Conservation (phyloP, 2,329 filamentous ascomycete genomes). For the Arthrobotrys sphaeroides region DNA sequence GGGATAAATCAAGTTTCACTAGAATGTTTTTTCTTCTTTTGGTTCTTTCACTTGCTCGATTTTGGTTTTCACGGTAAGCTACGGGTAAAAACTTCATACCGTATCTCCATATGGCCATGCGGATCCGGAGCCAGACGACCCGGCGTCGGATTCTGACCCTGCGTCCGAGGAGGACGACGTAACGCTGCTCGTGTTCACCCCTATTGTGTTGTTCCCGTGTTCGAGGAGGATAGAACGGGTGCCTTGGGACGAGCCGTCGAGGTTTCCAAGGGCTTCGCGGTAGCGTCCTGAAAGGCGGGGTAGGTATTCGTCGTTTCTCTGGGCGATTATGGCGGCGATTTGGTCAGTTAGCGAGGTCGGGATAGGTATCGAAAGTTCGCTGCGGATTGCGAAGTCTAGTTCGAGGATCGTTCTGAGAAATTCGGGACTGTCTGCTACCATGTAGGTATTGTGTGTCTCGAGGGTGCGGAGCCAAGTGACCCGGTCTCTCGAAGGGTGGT, state of each 20-base stretch:
- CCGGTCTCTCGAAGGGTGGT: slow-evolving; percentile 48
- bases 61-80: slow-evolving; percentile 20
- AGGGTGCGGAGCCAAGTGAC: slow-evolving; percentile 50
- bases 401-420: slow-evolving; percentile 52
- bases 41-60: neutral
- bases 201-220: slow-evolving; percentile 50
- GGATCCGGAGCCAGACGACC: slow-evolving; percentile 40
- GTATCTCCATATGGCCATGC: slow-evolving; percentile 53
- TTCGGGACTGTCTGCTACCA: slow-evolving; percentile 49
- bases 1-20: slow-evolving; percentile 6
- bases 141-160: slow-evolving; percentile 41
- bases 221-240: slow-evolving; percentile 47
- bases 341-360: slow-evolving; percentile 15
- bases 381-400: slow-evolving; percentile 35
- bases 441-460: slow-evolving; percentile 49
- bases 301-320: slow-evolving; percentile 49
- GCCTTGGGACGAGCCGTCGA: slow-evolving; percentile 47
- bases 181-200: slow-evolving; percentile 32
- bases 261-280: slow-evolving; percentile 49
- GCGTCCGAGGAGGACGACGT: slow-evolving; percentile 26
- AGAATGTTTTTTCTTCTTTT: neutral
- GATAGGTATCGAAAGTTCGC: slow-evolving; percentile 18
- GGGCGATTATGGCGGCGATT: slow-evolving; percentile 30
- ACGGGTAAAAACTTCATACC: slow-evolving; percentile 54
- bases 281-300: slow-evolving; percentile 49